phyloP scores from a whole-genome alignment of 2,329 filamentous ascomycete species.

The Diaporthe citriasiana region DNA sequence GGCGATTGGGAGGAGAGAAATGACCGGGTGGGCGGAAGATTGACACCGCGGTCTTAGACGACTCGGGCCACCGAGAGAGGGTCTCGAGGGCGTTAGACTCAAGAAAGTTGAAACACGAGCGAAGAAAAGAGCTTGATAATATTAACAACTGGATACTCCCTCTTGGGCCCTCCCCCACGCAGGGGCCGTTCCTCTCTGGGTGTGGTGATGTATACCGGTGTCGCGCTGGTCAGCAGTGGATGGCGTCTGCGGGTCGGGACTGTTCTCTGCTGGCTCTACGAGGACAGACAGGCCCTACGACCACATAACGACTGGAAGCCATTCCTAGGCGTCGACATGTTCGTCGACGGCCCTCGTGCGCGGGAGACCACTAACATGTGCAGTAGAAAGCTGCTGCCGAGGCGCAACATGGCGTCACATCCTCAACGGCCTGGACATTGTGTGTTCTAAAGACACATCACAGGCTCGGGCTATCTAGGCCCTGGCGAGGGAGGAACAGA shows the following conservation, averaged over 20 bases:
- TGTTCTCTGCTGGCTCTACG: not conserved
- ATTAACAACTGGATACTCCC: not conserved
- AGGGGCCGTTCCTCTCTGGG: not conserved
- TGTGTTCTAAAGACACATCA: not conserved
- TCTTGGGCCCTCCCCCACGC: not conserved
- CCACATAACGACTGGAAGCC: no score
- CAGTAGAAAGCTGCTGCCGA: not conserved
- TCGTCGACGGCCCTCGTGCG: not conserved
- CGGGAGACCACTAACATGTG: no score
- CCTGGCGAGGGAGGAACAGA: not conserved
- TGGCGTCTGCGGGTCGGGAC: not conserved
- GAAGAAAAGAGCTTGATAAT: conserved; percentile 17
- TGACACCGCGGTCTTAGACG: not conserved
- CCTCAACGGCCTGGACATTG: not conserved
- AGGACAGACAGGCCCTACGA: not conserved
- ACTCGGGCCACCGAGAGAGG: not conserved
- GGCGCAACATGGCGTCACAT: not conserved
- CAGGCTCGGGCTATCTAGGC: not conserved
- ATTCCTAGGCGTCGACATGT: not conserved
- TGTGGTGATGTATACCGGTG: not conserved
- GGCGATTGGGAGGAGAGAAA: no score
- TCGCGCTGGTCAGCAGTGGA: not conserved
- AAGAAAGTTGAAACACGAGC: not conserved
- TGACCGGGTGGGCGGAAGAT: conserved; percentile 14
- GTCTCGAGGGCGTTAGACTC: not conserved